Evolutionary conservation across 1,284 basidiomycete species (phyloP), one percentile per base, ranked within the genome.

Genomic region (Megacollybia platyphylla): DNA sequence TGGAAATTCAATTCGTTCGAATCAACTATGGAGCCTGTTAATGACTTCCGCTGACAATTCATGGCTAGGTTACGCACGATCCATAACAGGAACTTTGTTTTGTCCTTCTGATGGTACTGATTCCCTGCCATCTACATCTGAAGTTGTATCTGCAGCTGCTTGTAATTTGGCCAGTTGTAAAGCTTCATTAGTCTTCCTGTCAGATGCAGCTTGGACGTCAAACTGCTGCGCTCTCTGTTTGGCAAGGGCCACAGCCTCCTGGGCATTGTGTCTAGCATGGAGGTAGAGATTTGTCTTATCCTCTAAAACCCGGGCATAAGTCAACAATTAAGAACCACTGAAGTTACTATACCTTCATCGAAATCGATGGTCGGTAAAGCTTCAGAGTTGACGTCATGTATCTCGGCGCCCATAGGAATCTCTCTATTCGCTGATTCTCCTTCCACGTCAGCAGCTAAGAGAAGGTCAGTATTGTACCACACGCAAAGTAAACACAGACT

Each of bases 1-100:
- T 97, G 90, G 79, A 99, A 98, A 65, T 98, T 97, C 44, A 98
- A 79, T 59, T 98, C 94, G 56, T 98, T 94, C 32, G 87, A 87
- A 58, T 94, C 90, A 53, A 93, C 88, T 91, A 52, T 4, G 46
- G 42, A 44, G 7, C 36, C 38, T 37, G 24, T 44, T 11, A 47
- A 30, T 38, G 18, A 46, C 5, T 24, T 24, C 20, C 20, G 20
- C 3, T 24, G 2, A 24, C 5, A 24, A 24, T 15, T 15, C 15
- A 15, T 2, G 2, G 39, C 34, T 28, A 40, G 18, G 30, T 44
- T 35, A 64, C 82, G 56, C 58, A 87, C 85, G 63, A 55, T 88
- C 85, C 43, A 87, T 72, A 11, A 87, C 65, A 35, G 29, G 10
- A 34, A 26, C 29, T 27, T 7, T 37, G 28, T 40, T 43, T 13